Base-by-base conservation (phyloP, 2,329 filamentous ascomycete genomes). In the Bipolaris oryzae region DNA sequence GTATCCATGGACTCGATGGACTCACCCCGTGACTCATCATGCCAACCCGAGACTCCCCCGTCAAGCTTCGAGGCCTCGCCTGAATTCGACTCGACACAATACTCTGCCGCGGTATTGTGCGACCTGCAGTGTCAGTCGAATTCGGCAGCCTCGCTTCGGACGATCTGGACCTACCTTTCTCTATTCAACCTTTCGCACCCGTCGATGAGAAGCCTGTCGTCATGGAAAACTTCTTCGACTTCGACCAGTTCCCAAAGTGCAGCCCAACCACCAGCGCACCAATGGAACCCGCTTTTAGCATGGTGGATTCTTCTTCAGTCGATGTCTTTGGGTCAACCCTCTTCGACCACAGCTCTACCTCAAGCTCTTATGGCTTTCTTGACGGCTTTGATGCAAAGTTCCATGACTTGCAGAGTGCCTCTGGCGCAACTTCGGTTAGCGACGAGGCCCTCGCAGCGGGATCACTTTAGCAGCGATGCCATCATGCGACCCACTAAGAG, bases 71-170 rank as follows among this genome's bases (percentile, higher is more conserved):
- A 78, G 71, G 77, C 78, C 77, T 76, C 66, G 43, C 65, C 81
- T 81, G 85, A 89, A 81, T 85, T 90, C 87, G 91, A 96, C 85
- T 82, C 87, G 95, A 95, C 93, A 97, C 95, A 97, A 97, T 93
- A 96, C 96, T 93, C 95, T 98, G 95, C 95, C 85, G 95, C 86
- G 93, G 89, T 97, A 94, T 97, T 98, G 95, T 98, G 89, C 80
- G 95, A 96, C 95, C 95, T 96, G 95, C 95, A 90, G 95, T 99
- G 95, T 98, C 95, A 87, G 89, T 94, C 90, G 89, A 86, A 81
- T 66, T 73, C 73, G 65, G 60, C 57, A 62, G 58, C 66, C 63
- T 67, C 65, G 58, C 66, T 68, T 50, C 64, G 67, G 63, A 63
- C 72, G 67, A 74, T 68, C 50, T 67, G 70, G 66, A 67, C 68